phyloP scores from a whole-genome alignment of 148 eudicot genomes.

The Cornus kousa region DNA sequence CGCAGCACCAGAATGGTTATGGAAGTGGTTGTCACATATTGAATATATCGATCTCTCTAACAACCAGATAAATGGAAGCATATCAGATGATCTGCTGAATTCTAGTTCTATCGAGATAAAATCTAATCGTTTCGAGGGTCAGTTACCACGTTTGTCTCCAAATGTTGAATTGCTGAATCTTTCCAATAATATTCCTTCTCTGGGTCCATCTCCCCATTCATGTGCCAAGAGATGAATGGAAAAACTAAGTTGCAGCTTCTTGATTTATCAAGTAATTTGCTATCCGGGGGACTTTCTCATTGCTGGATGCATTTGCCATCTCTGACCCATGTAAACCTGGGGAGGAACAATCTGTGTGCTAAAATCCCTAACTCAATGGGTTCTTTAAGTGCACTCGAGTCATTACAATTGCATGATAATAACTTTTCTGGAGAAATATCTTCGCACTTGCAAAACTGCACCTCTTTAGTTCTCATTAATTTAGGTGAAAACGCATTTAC shows the following conservation, averaged over 20 bases:
- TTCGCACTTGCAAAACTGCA: neutral
- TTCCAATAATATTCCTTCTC: slow-evolving; percentile 3
- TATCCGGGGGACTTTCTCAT: slow-evolving; percentile 5
- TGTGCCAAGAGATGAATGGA: neutral
- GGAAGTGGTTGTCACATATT: neutral
- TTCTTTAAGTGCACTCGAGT: neutral
- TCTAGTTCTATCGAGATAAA: no score
- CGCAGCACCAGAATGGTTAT: slow-evolving; percentile 15
- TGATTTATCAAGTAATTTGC: neutral
- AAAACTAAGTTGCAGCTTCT: slow-evolving; percentile 5
- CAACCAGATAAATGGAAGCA: no score
- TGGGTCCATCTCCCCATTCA: neutral
- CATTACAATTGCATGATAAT: neutral
- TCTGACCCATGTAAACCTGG: slow-evolving; percentile 9
- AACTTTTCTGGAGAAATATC: neutral
- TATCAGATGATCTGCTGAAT: no score
- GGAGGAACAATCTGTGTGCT: neutral
- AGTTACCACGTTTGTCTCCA: neutral
- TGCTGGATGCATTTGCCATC: slow-evolving; percentile 13
- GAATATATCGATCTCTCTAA: neutral
- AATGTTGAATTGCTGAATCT: slow-evolving; percentile 12
- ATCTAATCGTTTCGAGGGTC: neutral
- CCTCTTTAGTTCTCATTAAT: neutral
- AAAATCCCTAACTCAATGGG: slow-evolving; percentile 1
- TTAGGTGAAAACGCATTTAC: neutral